Percentiles rank a stretch among this genome's conserved stretches.
Conservation (phyloP, 2,329 filamentous ascomycete species). For the Hypoxylon sp. region DNA sequence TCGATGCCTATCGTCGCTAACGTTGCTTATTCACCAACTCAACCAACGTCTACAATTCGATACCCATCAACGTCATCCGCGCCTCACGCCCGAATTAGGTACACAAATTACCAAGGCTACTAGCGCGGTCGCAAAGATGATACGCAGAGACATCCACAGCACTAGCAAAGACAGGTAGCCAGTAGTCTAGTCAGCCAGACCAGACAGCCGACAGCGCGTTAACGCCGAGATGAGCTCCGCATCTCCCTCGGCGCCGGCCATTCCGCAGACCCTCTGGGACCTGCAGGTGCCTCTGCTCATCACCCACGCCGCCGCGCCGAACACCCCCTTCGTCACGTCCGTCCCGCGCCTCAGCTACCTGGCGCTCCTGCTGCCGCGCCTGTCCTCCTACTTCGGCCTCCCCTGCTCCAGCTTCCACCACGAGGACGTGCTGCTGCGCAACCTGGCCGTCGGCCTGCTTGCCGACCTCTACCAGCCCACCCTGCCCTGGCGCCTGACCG, state of each 20-base stretch:
- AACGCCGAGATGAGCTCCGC: conserved; percentile 23
- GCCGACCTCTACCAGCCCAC: conserved; percentile 68
- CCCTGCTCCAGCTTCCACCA: conserved; percentile 71
- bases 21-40: conserved; percentile 3
- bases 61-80: conserved; percentile 5
- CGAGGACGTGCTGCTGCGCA: conserved; percentile 53
- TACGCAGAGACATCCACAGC: conserved; percentile 16
- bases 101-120: not conserved
- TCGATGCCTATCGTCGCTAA: not conserved
- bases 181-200: not conserved
- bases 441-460: conserved; percentile 54
- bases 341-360: conserved; percentile 72
- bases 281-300: conserved; percentile 67
- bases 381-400: conserved; percentile 64
- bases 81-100: too few relatives aligned
- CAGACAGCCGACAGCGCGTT: not conserved
- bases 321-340: conserved; percentile 64
- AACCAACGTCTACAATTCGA: not conserved
- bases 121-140: conserved; percentile 27
- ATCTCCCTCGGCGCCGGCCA: conserved; percentile 32
- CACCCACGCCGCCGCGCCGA: conserved; percentile 62
- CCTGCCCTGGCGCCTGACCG: conserved; percentile 67
- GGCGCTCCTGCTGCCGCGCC: conserved; percentile 67
- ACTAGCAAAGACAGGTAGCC: conserved; percentile 23
- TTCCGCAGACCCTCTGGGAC: conserved; percentile 66